A percentile compares a stretch with the other conserved stretches of the same genome.
Conservation (phyloP, 495 filamentous ascomycete genomes). For the Apiosordaria backusii region DNA sequence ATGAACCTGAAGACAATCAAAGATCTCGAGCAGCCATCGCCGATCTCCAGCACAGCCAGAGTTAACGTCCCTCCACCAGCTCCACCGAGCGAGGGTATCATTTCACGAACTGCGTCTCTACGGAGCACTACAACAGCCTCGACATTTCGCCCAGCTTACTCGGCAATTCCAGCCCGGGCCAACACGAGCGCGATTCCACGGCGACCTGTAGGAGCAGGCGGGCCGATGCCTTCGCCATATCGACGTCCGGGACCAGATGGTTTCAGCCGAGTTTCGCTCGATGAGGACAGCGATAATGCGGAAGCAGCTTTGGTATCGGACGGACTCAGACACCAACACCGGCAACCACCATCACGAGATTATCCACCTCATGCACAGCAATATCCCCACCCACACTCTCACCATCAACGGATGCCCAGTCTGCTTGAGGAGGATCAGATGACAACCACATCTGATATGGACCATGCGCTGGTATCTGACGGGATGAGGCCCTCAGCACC, state of each 20-base stretch:
- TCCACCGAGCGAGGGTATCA: constrained; percentile 33
- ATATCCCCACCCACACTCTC: not conserved
- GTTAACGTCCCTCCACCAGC: constrained; percentile 6
- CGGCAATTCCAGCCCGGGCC: not conserved
- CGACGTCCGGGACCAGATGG: not conserved
- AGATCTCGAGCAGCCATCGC: constrained; percentile 11
- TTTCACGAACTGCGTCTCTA: constrained; percentile 33
- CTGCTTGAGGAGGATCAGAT: constrained; percentile 27
- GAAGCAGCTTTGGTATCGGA: constrained; percentile 28
- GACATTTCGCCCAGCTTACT: not conserved
- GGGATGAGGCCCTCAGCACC: constrained; percentile 29
- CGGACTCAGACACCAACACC: constrained; percentile 23
- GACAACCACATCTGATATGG: constrained; percentile 13
- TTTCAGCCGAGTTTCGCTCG: constrained; percentile 19
- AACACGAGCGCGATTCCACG: constrained; percentile 8
- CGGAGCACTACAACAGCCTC: constrained; percentile 29
- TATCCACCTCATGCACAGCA: not conserved
- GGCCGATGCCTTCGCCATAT: not conserved
- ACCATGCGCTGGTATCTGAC: constrained; percentile 36
- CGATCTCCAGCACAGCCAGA: constrained; percentile 1
- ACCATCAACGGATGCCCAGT: constrained; percentile 20
- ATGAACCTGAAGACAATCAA: constrained; percentile 24
- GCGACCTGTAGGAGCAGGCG: constrained; percentile 11
- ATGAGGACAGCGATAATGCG: constrained; percentile 23
- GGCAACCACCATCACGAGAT: not conserved